Evolutionary conservation across 345 rosid genomes (phyloP).

Genomic region (Syzygium jambos): DNA sequence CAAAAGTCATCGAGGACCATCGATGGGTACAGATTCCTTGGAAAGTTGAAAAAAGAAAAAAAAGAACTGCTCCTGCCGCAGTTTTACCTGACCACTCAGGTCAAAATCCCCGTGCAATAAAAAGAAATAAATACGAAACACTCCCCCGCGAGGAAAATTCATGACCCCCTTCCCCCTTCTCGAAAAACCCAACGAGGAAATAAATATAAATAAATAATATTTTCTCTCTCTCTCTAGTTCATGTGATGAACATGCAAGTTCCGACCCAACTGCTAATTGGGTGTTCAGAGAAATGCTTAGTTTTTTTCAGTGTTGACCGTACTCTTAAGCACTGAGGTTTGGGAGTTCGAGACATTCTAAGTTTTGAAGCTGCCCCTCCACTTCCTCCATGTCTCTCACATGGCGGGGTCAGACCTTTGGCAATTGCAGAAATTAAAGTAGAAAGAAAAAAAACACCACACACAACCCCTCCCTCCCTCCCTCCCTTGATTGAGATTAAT

Average conservation of each 20-base stretch:
- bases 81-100: background rate
- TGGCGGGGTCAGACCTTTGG: constrained; percentile 3
- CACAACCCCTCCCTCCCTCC: background rate
- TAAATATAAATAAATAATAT: no score
- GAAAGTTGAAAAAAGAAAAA: background rate
- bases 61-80: background rate
- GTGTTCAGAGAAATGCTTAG: background rate
- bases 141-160: background rate
- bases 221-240: background rate
- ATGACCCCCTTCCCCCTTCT: background rate
- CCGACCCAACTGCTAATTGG: background rate
- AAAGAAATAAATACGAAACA: background rate
- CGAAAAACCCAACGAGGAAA: background rate
- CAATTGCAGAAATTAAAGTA: background rate
- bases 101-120: background rate
- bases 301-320: background rate
- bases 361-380: background rate
- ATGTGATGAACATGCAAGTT: constrained; percentile 5
- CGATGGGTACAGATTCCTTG: background rate
- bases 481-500: background rate
- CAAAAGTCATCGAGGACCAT: background rate
- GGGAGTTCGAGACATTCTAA: constrained; percentile 7
- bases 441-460: background rate
- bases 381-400: background rate
- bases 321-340: background rate